Evolutionary conservation across 768 basidiomycete genomes (phyloP).

Genomic region (Coprinopsis strossmayeri): DNA sequence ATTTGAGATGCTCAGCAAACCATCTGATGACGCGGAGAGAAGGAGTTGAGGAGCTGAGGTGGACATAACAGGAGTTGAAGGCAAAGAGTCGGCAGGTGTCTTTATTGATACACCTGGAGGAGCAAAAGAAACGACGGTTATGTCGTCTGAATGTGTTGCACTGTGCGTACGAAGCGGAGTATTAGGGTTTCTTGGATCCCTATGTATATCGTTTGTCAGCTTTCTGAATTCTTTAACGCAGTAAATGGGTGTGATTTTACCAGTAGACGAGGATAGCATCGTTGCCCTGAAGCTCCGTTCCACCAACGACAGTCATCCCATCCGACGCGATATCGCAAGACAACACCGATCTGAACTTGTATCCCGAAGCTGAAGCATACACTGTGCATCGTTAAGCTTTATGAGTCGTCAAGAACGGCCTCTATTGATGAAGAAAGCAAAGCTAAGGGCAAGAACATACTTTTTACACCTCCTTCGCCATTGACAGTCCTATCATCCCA

Average conservation of each 20-base stretch:
- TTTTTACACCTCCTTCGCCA: slow-evolving; percentile 42
- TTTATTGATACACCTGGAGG: slow-evolving; percentile 11
- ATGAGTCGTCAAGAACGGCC: not conserved
- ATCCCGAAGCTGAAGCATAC: not conserved
- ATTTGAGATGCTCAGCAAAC: slow-evolving; percentile 68
- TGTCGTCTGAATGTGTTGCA: slow-evolving; percentile 90
- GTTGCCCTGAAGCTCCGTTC: slow-evolving; percentile 74
- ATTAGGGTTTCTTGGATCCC: slow-evolving; percentile 80
- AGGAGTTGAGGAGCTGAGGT: slow-evolving; percentile 25
- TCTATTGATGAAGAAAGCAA: not conserved
- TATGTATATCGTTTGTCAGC: slow-evolving; percentile 20
- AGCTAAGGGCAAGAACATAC: slow-evolving; percentile 34
- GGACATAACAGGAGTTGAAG: not conserved
- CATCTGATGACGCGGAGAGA: slow-evolving; percentile 83
- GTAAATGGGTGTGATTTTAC: slow-evolving; percentile 38
- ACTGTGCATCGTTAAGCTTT: not conserved
- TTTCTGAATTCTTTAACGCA: not conserved
- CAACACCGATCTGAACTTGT: slow-evolving; percentile 37
- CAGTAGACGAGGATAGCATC: slow-evolving; percentile 85
- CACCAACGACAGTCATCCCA: slow-evolving; percentile 71
- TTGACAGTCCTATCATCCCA: slow-evolving; percentile 67
- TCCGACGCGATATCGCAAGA: slow-evolving; percentile 67
- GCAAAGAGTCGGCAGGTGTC: not conserved
- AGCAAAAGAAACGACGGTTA: slow-evolving; percentile 66
- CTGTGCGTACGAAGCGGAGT: slow-evolving; percentile 68